Conservation (phyloP, 2,329 filamentous ascomycete genomes). For the Apiospora marii region DNA sequence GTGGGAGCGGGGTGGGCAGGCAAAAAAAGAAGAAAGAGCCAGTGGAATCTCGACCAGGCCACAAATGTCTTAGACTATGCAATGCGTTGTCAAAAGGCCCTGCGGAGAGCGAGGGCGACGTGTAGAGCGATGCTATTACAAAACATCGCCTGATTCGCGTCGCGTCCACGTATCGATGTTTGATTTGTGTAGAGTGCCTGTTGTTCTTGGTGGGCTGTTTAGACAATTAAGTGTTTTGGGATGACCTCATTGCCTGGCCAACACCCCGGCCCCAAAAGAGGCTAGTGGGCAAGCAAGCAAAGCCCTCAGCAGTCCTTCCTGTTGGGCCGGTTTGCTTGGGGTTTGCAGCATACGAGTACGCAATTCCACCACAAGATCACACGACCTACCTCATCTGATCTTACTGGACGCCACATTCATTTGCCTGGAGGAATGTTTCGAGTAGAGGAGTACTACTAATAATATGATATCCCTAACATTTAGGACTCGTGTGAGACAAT, state of each 20-base stretch:
- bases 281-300: not conserved
- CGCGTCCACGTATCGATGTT: not conserved
- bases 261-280: not conserved
- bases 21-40: not conserved
- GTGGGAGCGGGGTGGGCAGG: not conserved
- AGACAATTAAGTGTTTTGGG: constrained; percentile 3
- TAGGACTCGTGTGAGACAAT: too few relatives aligned
- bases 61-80: not conserved
- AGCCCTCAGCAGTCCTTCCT: too few relatives aligned
- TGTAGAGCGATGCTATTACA: too few relatives aligned
- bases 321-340: too few relatives aligned
- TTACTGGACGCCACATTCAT: too few relatives aligned
- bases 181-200: not conserved
- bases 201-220: not conserved
- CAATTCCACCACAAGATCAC: too few relatives aligned
- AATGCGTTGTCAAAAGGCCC: not conserved
- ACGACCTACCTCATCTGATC: too few relatives aligned
- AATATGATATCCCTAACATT: too few relatives aligned
- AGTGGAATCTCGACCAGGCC: not conserved
- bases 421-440: too few relatives aligned
- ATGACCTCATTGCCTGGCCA: constrained; percentile 18
- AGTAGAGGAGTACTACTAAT: too few relatives aligned
- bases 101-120: not conserved
- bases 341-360: too few relatives aligned
- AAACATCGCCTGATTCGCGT: not conserved